Percentiles rank a stretch among this genome's conserved stretches.
phyloP scores from a whole-genome alignment of 2,329 filamentous ascomycete genomes.

The Aspergillus pseudoglaucus region DNA sequence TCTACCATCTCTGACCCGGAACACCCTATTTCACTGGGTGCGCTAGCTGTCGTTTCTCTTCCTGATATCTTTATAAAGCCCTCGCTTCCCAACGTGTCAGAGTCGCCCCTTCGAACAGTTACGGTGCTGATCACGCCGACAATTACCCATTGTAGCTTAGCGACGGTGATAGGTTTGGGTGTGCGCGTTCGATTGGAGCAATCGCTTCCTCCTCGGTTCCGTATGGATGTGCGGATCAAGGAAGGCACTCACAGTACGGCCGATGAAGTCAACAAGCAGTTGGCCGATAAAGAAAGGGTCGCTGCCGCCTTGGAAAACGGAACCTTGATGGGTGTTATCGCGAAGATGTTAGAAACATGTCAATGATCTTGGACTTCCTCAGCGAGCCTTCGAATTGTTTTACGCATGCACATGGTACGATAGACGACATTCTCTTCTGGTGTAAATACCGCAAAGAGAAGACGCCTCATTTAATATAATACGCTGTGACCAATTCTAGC shows the following conservation, averaged over 20 bases:
- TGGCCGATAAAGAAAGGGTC: conserved; percentile 93
- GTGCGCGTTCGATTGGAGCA: conserved; percentile 88
- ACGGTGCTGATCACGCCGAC: conserved; percentile 89
- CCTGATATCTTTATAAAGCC: conserved; percentile 78
- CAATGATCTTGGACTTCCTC: conserved; percentile 39
- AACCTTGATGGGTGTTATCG: conserved; percentile 76
- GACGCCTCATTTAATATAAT: background rate
- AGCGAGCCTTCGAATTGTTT: background rate
- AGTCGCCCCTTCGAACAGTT: conserved; percentile 63
- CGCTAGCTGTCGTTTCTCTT: conserved; percentile 92
- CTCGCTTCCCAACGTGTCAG: conserved; percentile 52
- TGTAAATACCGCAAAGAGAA: too few relatives aligned
- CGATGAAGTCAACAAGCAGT: conserved; percentile 93
- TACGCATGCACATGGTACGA: background rate
- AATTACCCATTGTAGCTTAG: conserved; percentile 92
- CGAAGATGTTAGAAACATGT: conserved; percentile 90
- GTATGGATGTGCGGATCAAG: conserved; percentile 89
- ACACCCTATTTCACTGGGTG: conserved; percentile 87
- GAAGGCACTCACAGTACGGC: conserved; percentile 93
- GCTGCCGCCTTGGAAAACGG: conserved; percentile 92
- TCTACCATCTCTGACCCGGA: conserved; percentile 93
- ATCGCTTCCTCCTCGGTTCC: conserved; percentile 81
- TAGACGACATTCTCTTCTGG: background rate
- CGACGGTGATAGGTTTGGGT: conserved; percentile 90
- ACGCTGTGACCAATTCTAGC: background rate